Base-by-base conservation (phyloP, 2,329 filamentous ascomycete species). In the Sclerotinia subarctica region DNA sequence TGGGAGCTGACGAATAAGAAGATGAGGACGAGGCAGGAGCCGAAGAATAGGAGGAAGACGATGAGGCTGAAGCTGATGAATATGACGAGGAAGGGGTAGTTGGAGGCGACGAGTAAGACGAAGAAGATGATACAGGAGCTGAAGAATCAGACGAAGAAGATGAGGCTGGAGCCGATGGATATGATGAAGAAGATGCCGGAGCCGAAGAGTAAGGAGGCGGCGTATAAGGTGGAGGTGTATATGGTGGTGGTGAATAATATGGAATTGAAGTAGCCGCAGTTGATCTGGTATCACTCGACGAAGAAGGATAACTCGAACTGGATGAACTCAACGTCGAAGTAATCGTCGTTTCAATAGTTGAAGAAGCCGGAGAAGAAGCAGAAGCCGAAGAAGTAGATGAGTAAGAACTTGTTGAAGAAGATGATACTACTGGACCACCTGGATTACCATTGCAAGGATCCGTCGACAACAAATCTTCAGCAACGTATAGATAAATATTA, bases 381-480 rank as follows among this genome's bases (percentile, higher is more conserved):
- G 54, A 17, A 11, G 49, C 62, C 2, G 64, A 65, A 42, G 64
- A 65, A 42, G 38, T 47, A n/a, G 52, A 57, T 11, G 67, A 63
- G 51, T n/a, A 24, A 49, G 44, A 35, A 19, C 26, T 49, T 2
- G 26, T 24, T 2, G 69, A 69, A 69, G 75, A 70, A 58, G 57
- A 64, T 6, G 53, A 66, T 29, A 32, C 17, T 24, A 44, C n/a
- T n/a, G 46, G 13, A 19, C n/a, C 24, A 32, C 64, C 64, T 59
- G 59, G 46, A 38, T 64, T 67, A 56, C 68, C 69, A 35, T 64
- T 56, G 73, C 84, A 86, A 52, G 83, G 83, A 77, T 86, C 78
- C 17, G 81, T 77, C 65, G 82, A 85, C 74, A 81, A 76, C 44
- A 86, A 77, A 66, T 84, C 81, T 64, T 78, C 78, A 60, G 84